These are phyloP conservation scores for Lippia alba DNA, from an alignment of 305 asterid species.

Conservation along the genomic window DNA sequence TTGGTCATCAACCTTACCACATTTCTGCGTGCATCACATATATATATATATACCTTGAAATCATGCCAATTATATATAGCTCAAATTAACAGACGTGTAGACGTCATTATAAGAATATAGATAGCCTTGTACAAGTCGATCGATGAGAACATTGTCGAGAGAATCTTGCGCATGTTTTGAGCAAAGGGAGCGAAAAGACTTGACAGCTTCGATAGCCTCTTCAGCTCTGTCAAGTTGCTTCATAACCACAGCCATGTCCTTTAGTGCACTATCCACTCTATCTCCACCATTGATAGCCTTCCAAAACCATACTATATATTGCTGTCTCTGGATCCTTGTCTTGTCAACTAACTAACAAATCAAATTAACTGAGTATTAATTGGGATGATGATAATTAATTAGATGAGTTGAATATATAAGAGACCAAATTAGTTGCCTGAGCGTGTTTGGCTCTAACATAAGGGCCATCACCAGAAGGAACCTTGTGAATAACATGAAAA, in stretches of 20 bases:
- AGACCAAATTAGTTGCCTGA: slow-evolving; percentile 48
- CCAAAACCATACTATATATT: slow-evolving; percentile 78
- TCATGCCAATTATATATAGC: too few species aligned
- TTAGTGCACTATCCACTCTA: slow-evolving; percentile 73
- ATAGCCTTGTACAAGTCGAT: slow-evolving; percentile 77
- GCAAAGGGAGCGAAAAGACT: slow-evolving; percentile 65
- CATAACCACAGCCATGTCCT: slow-evolving; percentile 81
- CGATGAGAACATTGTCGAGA: slow-evolving; percentile 74
- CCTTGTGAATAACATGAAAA: slow-evolving; percentile 67
- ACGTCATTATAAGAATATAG: not conserved
- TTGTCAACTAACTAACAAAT: slow-evolving; percentile 60
- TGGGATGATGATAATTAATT: not conserved
- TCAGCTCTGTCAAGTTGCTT: slow-evolving; percentile 67
- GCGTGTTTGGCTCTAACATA: slow-evolving; percentile 84
- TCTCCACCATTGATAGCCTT: slow-evolving; percentile 79
- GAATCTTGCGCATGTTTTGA: slow-evolving; percentile 69
- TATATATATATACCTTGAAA: not conserved
- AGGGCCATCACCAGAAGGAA: slow-evolving; percentile 90
- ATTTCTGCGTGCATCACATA: slow-evolving; percentile 58
- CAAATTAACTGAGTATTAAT: not conserved
- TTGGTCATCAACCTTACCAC: slow-evolving; percentile 82
- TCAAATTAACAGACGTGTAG: too few species aligned
- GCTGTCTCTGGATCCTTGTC: slow-evolving; percentile 71
- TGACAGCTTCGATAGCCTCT: slow-evolving; percentile 79
- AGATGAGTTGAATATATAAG: too few species aligned